Percentiles rank a stretch among this genome's conserved stretches.
phyloP scores from a whole-genome alignment of 805 yeast species.

The Cyberlindnera xishuangbannaensis region DNA sequence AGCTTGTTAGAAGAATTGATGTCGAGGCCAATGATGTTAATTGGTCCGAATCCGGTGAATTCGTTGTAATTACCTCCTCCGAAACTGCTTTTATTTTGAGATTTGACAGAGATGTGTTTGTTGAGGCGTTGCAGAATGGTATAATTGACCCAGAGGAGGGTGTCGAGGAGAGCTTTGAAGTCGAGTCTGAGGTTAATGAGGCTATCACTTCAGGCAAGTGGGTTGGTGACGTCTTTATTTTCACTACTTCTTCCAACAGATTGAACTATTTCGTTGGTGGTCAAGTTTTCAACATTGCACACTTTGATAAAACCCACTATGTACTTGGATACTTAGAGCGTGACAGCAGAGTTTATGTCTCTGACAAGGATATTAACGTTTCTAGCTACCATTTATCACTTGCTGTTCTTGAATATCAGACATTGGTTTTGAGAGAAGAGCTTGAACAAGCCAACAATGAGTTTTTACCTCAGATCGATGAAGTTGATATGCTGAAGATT shows the following conservation, averaged over 20 bases:
- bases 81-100: slow-evolving; percentile 75
- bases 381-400: slow-evolving; percentile 76
- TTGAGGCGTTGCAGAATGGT: slow-evolving; percentile 53
- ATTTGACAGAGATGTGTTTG: slow-evolving; percentile 63
- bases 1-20: slow-evolving; percentile 81
- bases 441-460: slow-evolving; percentile 70
- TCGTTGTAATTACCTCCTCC: slow-evolving; percentile 65
- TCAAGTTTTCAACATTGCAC: slow-evolving; percentile 84
- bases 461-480: slow-evolving; percentile 54
- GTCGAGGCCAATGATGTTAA: slow-evolving; percentile 74
- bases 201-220: slow-evolving; percentile 83
- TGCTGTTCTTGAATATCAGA: slow-evolving; percentile 90
- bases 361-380: slow-evolving; percentile 86
- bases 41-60: slow-evolving; percentile 93
- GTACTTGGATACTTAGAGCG: slow-evolving; percentile 85
- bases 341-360: slow-evolving; percentile 83
- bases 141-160: slow-evolving; percentile 76
- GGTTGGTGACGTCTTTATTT: slow-evolving; percentile 96
- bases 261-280: slow-evolving; percentile 94
- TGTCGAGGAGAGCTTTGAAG: slow-evolving; percentile 80
- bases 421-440: slow-evolving; percentile 92
- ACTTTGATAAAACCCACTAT: slow-evolving; percentile 83
- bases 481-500: slow-evolving; percentile 65
- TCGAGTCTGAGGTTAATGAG: slow-evolving; percentile 76
- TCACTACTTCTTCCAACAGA: slow-evolving; percentile 81